A percentile compares a stretch with the other conserved stretches of the same genome.
Conservation (phyloP, 2,329 filamentous ascomycete species). For the Monosporascus cannonballus region DNA sequence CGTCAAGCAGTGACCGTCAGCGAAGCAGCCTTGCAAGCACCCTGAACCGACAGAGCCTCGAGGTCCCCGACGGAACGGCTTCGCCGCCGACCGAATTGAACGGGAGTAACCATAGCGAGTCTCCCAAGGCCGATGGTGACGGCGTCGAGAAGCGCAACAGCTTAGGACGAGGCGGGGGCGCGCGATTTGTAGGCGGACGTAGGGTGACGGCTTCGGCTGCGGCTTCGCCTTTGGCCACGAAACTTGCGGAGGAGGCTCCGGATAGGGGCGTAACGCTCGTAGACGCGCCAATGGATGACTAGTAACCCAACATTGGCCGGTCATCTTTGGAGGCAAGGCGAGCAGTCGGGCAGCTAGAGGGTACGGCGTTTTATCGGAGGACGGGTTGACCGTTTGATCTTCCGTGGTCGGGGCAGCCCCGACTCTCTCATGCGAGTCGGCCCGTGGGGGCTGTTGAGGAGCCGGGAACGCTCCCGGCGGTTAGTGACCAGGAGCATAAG, state of each 20-base stretch:
- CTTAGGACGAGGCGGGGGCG: slow-evolving; percentile 45
- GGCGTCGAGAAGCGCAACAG: slow-evolving; percentile 41
- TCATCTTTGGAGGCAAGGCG: too few relatives aligned
- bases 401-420: too few relatives aligned
- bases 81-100: slow-evolving; percentile 33
- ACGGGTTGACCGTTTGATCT: too few relatives aligned
- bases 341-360: too few relatives aligned
- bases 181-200: slow-evolving; percentile 47
- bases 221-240: slow-evolving; percentile 13
- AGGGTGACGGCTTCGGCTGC: slow-evolving; percentile 34
- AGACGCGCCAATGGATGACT: slow-evolving; percentile 48
- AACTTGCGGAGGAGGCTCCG: slow-evolving; percentile 17
- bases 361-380: too few relatives aligned
- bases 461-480: too few relatives aligned
- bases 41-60: slow-evolving; percentile 64
- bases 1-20: slow-evolving; percentile 44
- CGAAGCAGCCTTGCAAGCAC: slow-evolving; percentile 41
- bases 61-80: slow-evolving; percentile 64
- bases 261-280: slow-evolving; percentile 44
- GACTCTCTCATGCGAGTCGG: too few relatives aligned
- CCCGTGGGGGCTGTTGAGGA: too few relatives aligned
- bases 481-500: too few relatives aligned
- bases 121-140: slow-evolving; percentile 25
- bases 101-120: slow-evolving; percentile 4
- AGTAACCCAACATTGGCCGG: slow-evolving; percentile 14